Percentiles rank a stretch among this genome's conserved stretches.
These are phyloP conservation scores for Lactarius akahatsu DNA, from an alignment of 768 basidiomycete species.

Conservation along the genomic window DNA sequence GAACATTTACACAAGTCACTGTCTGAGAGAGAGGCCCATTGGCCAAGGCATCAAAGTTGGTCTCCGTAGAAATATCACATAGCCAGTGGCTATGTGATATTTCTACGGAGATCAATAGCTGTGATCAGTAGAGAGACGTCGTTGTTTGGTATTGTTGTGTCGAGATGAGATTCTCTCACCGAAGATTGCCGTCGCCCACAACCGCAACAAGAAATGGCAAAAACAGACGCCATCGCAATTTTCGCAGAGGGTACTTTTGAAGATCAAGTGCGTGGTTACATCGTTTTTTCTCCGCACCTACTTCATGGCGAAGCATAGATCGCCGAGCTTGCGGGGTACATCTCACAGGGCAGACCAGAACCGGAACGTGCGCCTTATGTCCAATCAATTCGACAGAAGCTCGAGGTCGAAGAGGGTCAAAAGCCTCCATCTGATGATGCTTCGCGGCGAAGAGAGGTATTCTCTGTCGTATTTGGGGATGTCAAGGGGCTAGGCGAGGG, in stretches of 20 bases:
- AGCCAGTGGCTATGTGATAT: no score
- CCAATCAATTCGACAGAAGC: constrained; percentile 62
- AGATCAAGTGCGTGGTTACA: constrained; percentile 55
- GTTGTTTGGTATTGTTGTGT: background rate
- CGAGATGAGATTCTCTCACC: background rate
- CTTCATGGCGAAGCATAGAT: constrained; percentile 46
- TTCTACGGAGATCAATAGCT: no score
- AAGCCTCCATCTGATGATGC: constrained; percentile 56
- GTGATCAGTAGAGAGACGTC: background rate
- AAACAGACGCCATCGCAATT: constrained; percentile 75
- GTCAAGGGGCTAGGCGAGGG: constrained; percentile 75
- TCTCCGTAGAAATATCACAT: background rate
- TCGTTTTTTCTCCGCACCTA: background rate
- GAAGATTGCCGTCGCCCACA: background rate
- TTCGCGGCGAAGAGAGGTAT: constrained; percentile 49
- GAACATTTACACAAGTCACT: background rate
- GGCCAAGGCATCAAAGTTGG: background rate
- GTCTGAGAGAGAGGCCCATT: background rate
- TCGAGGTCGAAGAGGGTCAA: constrained; percentile 51
- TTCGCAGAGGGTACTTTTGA: constrained; percentile 88
- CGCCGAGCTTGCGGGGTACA: constrained; percentile 74
- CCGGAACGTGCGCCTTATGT: constrained; percentile 63
- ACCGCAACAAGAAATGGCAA: constrained; percentile 47
- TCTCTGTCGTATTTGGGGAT: constrained; percentile 60
- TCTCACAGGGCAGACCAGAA: constrained; percentile 63